Evolutionary conservation across 306 rosid genomes (phyloP), one percentile per base, ranked within the genome.

Genomic region (Mimosa pudica): DNA sequence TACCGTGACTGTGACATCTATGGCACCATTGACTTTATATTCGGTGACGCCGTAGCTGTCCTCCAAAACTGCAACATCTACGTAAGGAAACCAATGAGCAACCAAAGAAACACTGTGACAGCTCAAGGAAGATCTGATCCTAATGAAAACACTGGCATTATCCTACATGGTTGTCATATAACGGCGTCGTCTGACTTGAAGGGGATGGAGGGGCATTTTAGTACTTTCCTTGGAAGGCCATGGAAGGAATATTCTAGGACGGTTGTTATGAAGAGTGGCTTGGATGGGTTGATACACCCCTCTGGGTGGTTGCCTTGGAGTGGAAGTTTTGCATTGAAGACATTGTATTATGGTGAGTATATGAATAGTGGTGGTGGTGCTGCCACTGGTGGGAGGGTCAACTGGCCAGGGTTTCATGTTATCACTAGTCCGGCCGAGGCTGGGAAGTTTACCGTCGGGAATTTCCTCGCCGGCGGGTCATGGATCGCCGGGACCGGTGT

Each of bases 21-120:
- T 63, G 98, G 98, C 71, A 92, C 98, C 18, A 2, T 91, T 0
- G 97, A 94, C 80, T 88, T 94, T 89, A 88, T 94, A 24, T 92
- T 81, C 38, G 97, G 97, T 2, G 88, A 92, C 77, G 92, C 91
- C 0, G 82, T 30, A 0, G 77, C 71, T 0, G 80, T 94, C 13
- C 64, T 94, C 62, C 98, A 94, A 52, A 89, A 84, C 77, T 91
- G 93, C 78, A 87, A 89, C 83, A 87, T 94, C 80, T 83, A 70
- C 63, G 88, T 76, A 1, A 83, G 92, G 6, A 92, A 73, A 60
- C 92, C 94, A 0, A 67, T 86, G 88, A 8, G 75, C 36, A 62
- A 85, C 77, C 97, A 92, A 74, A 20, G 49, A 47, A 92, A 85
- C 84, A 48, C 86, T 8, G 86, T 94, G 48, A 92, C 98, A 0